Evolutionary conservation across 2,329 filamentous ascomycete genomes (phyloP).

Genomic region (Aspergillus intermedius): DNA sequence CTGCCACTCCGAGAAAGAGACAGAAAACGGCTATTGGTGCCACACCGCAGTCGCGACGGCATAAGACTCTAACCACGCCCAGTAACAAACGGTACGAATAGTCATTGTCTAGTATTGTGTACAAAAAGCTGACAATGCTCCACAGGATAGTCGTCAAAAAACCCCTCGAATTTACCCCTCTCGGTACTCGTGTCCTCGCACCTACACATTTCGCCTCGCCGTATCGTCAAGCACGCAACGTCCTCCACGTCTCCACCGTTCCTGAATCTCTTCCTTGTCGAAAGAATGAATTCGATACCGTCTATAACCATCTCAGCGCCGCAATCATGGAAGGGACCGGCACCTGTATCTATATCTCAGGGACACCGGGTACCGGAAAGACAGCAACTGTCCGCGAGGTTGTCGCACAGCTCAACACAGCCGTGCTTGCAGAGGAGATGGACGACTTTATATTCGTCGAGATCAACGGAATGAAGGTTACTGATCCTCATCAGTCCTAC

Average conservation of each 20-base stretch:
- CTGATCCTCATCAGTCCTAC: slow-evolving; percentile 94
- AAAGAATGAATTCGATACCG: slow-evolving; percentile 82
- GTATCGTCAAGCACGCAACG: slow-evolving; percentile 81
- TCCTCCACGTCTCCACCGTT: slow-evolving; percentile 89
- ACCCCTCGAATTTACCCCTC: slow-evolving; percentile 85
- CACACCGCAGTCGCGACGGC: slow-evolving; percentile 38
- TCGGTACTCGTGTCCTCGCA: slow-evolving; percentile 81
- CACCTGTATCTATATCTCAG: slow-evolving; percentile 97
- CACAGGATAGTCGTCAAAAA: slow-evolving; percentile 67
- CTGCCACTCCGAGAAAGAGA: slow-evolving; percentile 52
- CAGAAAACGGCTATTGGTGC: slow-evolving; percentile 43
- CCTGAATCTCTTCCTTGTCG: slow-evolving; percentile 84
- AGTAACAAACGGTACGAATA: slow-evolving; percentile 53
- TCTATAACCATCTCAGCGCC: slow-evolving; percentile 88
- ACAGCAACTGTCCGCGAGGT: slow-evolving; percentile 96
- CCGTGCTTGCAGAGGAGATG: slow-evolving; percentile 80
- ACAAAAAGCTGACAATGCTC: background rate
- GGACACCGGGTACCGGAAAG: slow-evolving; percentile 96
- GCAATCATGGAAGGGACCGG: slow-evolving; percentile 91
- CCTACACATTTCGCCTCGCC: slow-evolving; percentile 70
- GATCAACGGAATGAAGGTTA: slow-evolving; percentile 99
- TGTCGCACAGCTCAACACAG: slow-evolving; percentile 78
- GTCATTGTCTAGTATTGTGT: slow-evolving; percentile 8
- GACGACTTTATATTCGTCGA: slow-evolving; percentile 99
- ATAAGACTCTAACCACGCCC: slow-evolving; percentile 51